phyloP scores from a whole-genome alignment of 345 rosid genomes.

The Syzygium oleosum region DNA sequence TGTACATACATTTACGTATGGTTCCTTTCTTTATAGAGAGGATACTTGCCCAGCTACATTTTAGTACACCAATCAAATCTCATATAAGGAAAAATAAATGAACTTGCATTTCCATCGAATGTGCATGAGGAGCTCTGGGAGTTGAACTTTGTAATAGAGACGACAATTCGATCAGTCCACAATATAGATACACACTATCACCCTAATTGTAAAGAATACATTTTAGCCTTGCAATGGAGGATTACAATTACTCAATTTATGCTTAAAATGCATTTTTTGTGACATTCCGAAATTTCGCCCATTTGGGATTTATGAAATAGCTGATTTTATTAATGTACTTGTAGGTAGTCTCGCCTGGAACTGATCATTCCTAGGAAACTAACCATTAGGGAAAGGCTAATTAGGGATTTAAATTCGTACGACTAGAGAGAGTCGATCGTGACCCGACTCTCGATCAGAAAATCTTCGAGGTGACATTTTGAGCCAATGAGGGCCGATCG shows the following conservation, averaged over 20 bases:
- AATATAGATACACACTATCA: background rate
- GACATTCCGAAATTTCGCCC: too few species aligned
- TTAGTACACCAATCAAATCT: background rate
- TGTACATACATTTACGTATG: background rate
- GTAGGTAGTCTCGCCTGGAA: too few species aligned
- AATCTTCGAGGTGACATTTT: too few species aligned
- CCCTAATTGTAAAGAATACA: background rate
- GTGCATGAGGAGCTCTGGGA: background rate
- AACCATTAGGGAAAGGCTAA: too few species aligned
- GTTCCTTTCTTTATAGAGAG: background rate
- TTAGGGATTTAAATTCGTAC: too few species aligned
- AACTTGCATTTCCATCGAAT: background rate
- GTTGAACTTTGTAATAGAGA: background rate
- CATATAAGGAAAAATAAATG: background rate
- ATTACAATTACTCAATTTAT: background rate
- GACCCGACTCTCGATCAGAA: too few species aligned
- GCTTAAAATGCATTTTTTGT: background rate
- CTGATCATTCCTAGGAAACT: too few species aligned
- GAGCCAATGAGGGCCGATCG: too few species aligned
- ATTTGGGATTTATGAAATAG: too few species aligned
- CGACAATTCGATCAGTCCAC: fast-evolving
- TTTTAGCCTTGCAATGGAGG: background rate
- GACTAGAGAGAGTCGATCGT: too few species aligned
- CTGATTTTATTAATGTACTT: too few species aligned
- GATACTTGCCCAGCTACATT: background rate